phyloP scores from a whole-genome alignment of 2,329 filamentous ascomycete genomes.

The Ascomycota sp. region DNA sequence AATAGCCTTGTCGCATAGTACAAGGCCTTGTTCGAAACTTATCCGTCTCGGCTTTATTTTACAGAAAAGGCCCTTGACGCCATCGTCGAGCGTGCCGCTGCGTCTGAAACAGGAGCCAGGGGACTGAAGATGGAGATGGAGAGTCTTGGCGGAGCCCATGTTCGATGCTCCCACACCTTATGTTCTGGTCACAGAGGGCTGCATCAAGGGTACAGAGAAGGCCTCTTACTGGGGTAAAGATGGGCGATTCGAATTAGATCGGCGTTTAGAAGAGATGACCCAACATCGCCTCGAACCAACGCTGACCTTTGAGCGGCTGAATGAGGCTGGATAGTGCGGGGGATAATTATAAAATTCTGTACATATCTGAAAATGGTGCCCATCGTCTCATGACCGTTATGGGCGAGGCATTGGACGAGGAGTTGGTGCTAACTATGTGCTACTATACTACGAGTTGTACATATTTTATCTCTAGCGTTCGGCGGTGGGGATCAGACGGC shows the following conservation, averaged over 20 bases:
- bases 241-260: constrained; percentile 47
- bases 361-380: too few species aligned
- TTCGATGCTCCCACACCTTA: constrained; percentile 62
- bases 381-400: neutral
- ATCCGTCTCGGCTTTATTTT: constrained; percentile 64
- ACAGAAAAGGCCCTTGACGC: constrained; percentile 64
- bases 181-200: constrained; percentile 51
- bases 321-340: constrained; percentile 26
- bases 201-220: constrained; percentile 41
- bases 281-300: constrained; percentile 4
- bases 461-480: too few species aligned
- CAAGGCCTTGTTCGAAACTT: constrained; percentile 62
- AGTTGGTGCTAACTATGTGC: too few species aligned
- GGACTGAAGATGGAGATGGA: constrained; percentile 68
- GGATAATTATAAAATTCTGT: too few species aligned
- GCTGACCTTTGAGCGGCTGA: constrained; percentile 18
- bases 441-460: too few species aligned
- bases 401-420: neutral
- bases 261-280: constrained; percentile 34
- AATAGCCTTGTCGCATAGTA: constrained; percentile 83
- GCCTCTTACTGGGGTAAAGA: constrained; percentile 47
- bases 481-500: too few species aligned
- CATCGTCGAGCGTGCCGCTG: constrained; percentile 47
- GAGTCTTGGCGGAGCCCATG: constrained; percentile 59
- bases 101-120: constrained; percentile 52